Base-by-base conservation (phyloP, 2,329 filamentous ascomycete genomes). In the Colletotrichum musae region DNA sequence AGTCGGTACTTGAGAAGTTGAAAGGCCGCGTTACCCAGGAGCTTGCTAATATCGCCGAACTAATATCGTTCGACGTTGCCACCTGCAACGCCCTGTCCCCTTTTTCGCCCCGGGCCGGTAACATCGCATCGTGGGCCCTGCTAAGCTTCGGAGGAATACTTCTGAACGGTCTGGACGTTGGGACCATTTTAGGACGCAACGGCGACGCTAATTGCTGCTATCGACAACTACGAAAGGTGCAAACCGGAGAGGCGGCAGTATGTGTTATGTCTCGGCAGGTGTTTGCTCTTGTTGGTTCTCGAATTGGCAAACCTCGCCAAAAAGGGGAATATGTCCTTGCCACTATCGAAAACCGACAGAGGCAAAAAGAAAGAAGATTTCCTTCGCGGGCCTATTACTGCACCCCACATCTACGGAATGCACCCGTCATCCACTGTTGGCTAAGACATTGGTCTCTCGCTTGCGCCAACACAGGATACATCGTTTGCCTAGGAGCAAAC, bases 131-230 rank as follows among this genome's bases (percentile, higher is more conserved):
- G 61, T 16, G 47, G 66, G 16, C 48, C 39, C 58, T 61, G 28
- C 47, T 54, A 59, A 54, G 21, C 54, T 59, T 63, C 65, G 6
- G 28, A 32, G 28, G 28, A 32, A 32, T 36, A 3, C 32, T 36
- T 36, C 32, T 36, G 7, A 36, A 52, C 53, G 53, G 52, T 61
- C 36, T 63, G 36, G 48, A 45, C 50, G 62, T 60, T 61, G 50
- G 10, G 36, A 21, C 50, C 54, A 26, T 52, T 36, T 52, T 65
- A 18, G 39, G 56, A 28, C 48, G 26, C 9, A 66, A 57, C 56
- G 56, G 66, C 16, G 56, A 52, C 51, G 66, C 66, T 69, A 66
- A 56, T 60, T 43, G 48, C 48, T 32, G 21, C 65, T 65, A 69
- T 69, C 65, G 66, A 39, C 36, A n/a, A 39, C n/a, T 41, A 12